phyloP scores from a whole-genome alignment of 352 stramenopile species.

The Pythium dissotocum region DNA sequence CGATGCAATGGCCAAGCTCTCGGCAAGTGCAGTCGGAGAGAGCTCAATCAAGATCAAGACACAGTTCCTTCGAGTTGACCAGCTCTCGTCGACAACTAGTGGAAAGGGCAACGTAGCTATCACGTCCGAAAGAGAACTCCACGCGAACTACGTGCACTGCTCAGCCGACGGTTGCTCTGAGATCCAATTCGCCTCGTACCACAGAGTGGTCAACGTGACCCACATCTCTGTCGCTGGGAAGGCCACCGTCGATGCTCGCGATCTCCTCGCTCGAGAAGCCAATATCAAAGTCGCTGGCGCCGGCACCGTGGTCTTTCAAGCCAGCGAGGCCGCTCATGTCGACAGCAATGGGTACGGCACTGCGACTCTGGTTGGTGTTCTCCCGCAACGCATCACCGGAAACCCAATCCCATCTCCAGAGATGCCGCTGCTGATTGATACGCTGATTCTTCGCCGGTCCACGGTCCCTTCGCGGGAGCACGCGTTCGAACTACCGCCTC shows the following conservation, averaged over 20 bases:
- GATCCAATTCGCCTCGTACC: conserved; percentile 7
- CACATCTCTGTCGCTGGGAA: conserved; percentile 13
- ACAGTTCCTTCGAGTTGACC: conserved; percentile 1
- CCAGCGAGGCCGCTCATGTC: conserved; percentile 11
- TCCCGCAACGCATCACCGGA: conserved; percentile 14
- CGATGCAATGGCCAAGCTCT: background rate
- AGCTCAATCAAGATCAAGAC: conserved; percentile 3
- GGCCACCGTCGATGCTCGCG: conserved; percentile 5
- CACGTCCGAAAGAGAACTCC: background rate
- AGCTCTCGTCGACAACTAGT: background rate
- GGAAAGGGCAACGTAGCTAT: conserved; percentile 6
- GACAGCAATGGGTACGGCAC: conserved; percentile 11
- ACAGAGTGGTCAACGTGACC: background rate
- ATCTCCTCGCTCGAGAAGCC: conserved; percentile 16
- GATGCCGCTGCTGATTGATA: conserved; percentile 10
- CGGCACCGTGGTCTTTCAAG: conserved; percentile 8
- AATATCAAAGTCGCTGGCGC: conserved; percentile 5
- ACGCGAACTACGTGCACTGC: background rate
- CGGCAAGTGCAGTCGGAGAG: background rate
- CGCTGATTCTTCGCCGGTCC: background rate
- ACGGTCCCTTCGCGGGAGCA: conserved; percentile 3
- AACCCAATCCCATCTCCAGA: background rate
- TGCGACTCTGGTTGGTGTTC: conserved; percentile 6
- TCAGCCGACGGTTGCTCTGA: background rate
- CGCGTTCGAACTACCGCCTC: background rate